phyloP scores from a whole-genome alignment of 345 rosid genomes.

The Geranium brycei region DNA sequence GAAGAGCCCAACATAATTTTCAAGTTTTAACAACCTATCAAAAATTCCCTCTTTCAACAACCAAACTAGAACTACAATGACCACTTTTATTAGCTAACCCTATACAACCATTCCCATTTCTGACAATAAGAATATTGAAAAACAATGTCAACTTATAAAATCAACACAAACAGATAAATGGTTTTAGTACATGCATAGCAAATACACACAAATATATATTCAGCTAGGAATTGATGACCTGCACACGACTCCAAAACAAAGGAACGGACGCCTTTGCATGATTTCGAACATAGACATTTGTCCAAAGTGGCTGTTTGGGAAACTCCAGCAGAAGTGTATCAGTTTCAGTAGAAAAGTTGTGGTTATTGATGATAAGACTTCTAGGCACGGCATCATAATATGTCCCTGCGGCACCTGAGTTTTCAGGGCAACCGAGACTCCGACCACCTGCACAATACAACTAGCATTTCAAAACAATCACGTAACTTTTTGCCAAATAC shows the following conservation, averaged over 20 bases:
- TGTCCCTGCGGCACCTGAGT: conserved; percentile 67
- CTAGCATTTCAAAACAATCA: background rate
- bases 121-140: too few species aligned
- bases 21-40: too few species aligned
- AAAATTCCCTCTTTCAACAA: too few species aligned
- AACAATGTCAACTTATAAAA: too few species aligned
- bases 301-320: conserved; percentile 62
- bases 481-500: too few species aligned
- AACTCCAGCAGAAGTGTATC: conserved; percentile 57
- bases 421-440: conserved; percentile 49
- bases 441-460: conserved; percentile 37
- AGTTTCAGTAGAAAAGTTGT: conserved; percentile 48
- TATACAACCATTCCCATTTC: background rate
- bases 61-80: too few species aligned
- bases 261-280: conserved; percentile 62
- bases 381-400: conserved; percentile 69
- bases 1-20: too few species aligned
- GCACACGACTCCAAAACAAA: conserved; percentile 62
- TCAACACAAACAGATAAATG: too few species aligned
- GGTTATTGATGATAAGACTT: conserved; percentile 42
- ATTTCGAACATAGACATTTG: conserved; percentile 39
- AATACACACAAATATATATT: too few species aligned
- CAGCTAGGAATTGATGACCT: conserved; percentile 19
- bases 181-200: too few species aligned
- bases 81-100: too few species aligned